Conservation (phyloP, 495 filamentous ascomycete genomes). For the Hypoxylon trugodes region DNA sequence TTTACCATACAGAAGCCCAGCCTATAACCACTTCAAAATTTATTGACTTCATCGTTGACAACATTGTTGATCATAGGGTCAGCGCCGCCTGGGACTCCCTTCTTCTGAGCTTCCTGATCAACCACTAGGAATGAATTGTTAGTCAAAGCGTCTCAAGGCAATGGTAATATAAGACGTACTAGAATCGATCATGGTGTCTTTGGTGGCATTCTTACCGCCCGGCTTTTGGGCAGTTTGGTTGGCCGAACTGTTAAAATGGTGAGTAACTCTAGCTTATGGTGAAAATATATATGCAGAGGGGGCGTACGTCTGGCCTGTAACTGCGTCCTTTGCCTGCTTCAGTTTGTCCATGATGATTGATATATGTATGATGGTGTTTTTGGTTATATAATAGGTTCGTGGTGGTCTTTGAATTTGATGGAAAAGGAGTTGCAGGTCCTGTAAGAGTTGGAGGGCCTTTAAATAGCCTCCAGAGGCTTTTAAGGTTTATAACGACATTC, state of each 20-base stretch:
- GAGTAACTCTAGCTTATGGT: not conserved
- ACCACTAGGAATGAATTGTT: conserved; percentile 7
- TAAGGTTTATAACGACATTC: too few species aligned
- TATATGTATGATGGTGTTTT: not conserved
- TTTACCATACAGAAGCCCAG: too few species aligned
- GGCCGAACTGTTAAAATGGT: conserved; percentile 33
- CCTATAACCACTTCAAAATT: too few species aligned
- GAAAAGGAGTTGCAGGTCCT: too few species aligned
- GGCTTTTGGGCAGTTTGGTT: conserved; percentile 45
- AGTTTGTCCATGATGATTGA: conserved; percentile 20
- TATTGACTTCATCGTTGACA: too few species aligned
- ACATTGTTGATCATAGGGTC: too few species aligned
- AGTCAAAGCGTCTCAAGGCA: not conserved
- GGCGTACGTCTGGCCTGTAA: conserved; percentile 37
- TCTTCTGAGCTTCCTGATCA: conserved; percentile 44
- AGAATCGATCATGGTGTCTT: conserved; percentile 45
- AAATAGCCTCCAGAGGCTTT: too few species aligned
- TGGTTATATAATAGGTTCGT: too few species aligned
- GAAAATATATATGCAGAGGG: not conserved
- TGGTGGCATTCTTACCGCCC: conserved; percentile 38
- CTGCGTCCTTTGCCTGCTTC: conserved; percentile 41
- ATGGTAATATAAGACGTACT: conserved; percentile 12
- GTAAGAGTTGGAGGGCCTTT: too few species aligned
- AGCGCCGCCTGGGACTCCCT: too few species aligned
- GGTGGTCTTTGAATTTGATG: too few species aligned